Conservation (phyloP, 2,329 filamentous ascomycete genomes). For the Talaromyces verruculosus region DNA sequence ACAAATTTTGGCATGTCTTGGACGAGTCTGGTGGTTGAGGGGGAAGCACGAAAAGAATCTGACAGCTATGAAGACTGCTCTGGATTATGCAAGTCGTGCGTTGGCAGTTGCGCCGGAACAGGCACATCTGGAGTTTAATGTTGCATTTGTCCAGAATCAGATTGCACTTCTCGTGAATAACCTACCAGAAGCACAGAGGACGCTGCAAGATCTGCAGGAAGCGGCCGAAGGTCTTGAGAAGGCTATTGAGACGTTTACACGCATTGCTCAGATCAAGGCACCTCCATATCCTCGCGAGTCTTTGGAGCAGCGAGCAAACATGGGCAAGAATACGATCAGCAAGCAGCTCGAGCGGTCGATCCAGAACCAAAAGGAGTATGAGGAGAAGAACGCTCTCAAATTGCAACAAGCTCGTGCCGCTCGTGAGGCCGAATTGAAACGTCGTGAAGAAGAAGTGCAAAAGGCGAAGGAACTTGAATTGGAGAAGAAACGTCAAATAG, state of each 20-base stretch:
- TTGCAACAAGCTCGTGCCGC: conserved; percentile 75
- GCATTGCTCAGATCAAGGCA: conserved; percentile 60
- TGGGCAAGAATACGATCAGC: conserved; percentile 92
- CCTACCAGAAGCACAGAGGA: conserved; percentile 73
- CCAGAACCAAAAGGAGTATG: conserved; percentile 83
- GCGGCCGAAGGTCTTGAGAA: conserved; percentile 78
- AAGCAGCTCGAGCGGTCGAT: conserved; percentile 86
- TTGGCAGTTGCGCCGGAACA: conserved; percentile 77
- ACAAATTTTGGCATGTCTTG: conserved; percentile 78
- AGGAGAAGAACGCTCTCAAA: conserved; percentile 87
- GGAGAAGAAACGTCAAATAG: conserved; percentile 75
- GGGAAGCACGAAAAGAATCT: conserved; percentile 68
- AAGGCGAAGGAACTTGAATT: conserved; percentile 67
- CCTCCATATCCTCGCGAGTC: conserved; percentile 88
- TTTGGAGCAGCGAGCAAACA: conserved; percentile 92
- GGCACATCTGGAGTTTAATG: conserved; percentile 92
- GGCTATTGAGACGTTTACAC: conserved; percentile 70
- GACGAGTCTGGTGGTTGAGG: conserved; percentile 81
- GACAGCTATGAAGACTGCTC: conserved; percentile 61
- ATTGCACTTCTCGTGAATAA: conserved; percentile 77
- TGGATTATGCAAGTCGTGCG: conserved; percentile 66
- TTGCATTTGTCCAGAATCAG: conserved; percentile 95
- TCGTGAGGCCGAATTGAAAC: conserved; percentile 75
- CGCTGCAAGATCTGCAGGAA: conserved; percentile 74
- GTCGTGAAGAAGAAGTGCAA: conserved; percentile 73